Percentiles rank a stretch among this genome's conserved stretches.
phyloP scores from a whole-genome alignment of 129 eudicot genomes.

The Saposhnikovia divaricata region DNA sequence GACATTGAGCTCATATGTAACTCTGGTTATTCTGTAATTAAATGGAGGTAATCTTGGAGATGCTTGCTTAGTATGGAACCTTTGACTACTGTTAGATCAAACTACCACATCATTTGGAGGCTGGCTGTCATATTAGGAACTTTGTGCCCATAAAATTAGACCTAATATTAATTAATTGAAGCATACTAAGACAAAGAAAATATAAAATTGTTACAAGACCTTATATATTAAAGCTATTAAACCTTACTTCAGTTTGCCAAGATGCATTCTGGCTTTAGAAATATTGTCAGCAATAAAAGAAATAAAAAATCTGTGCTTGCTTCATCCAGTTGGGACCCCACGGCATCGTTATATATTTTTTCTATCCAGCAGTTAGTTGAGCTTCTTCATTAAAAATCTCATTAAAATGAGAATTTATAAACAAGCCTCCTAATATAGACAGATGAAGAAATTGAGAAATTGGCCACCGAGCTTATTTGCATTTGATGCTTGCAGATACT shows the following conservation, averaged over 20 bases:
- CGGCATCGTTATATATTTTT: too few relatives aligned
- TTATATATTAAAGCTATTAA: slow-evolving; percentile 7
- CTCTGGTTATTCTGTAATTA: slow-evolving; percentile 56
- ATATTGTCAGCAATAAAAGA: slow-evolving; percentile 76
- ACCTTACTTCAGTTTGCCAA: slow-evolving; percentile 89
- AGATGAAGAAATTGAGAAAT: too few relatives aligned
- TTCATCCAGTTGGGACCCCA: too few relatives aligned
- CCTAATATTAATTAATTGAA: slow-evolving; percentile 28
- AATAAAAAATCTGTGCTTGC: slow-evolving; percentile 15
- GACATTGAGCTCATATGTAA: slow-evolving; percentile 76
- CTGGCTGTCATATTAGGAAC: slow-evolving; percentile 16
- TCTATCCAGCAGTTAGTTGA: too few relatives aligned
- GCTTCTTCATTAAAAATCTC: too few relatives aligned
- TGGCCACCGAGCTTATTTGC: too few relatives aligned
- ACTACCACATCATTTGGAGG: background rate
- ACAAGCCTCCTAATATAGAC: too few relatives aligned
- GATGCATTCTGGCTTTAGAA: slow-evolving; percentile 67
- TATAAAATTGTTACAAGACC: background rate
- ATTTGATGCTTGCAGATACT: too few relatives aligned
- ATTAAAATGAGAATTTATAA: too few relatives aligned
- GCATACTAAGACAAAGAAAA: background rate
- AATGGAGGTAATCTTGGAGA: slow-evolving; percentile 73
- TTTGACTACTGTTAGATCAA: slow-evolving; percentile 43
- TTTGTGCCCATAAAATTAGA: slow-evolving; percentile 93
- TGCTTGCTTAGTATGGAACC: slow-evolving; percentile 62